A percentile compares a stretch with the other conserved stretches of the same genome.
These are phyloP conservation scores for Gastrolobium bilobum DNA, from an alignment of 306 rosid genomes.

Conservation along the genomic window DNA sequence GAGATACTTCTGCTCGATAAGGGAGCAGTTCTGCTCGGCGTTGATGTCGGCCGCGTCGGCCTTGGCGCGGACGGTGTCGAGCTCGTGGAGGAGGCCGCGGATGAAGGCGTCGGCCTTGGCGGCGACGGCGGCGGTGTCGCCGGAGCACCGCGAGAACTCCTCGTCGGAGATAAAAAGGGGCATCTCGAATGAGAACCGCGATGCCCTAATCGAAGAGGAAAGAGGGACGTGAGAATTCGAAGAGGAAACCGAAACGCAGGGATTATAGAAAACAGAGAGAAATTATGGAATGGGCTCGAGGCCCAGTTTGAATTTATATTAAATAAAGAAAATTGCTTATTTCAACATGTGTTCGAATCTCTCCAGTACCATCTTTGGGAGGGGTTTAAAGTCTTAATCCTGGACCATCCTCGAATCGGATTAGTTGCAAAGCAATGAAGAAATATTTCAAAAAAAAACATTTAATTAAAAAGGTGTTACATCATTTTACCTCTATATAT, in stretches of 20 bases:
- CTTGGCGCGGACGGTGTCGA: slow-evolving; percentile 82
- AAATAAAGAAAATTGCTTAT: too few species aligned
- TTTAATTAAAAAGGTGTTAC: too few species aligned
- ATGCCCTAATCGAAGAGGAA: slow-evolving; percentile 56
- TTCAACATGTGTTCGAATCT: too few species aligned
- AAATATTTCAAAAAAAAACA: too few species aligned
- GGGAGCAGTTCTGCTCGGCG: slow-evolving; percentile 95
- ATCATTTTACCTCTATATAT: too few species aligned
- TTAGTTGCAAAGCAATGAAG: too few species aligned
- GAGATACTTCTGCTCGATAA: slow-evolving; percentile 92
- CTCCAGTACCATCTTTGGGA: too few species aligned
- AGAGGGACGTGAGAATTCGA: too few species aligned
- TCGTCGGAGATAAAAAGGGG: slow-evolving; percentile 86
- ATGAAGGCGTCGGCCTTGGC: slow-evolving; percentile 88
- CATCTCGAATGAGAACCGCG: slow-evolving; percentile 46
- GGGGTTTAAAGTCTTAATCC: too few species aligned
- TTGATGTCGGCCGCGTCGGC: slow-evolving; percentile 85
- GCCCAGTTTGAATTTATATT: too few species aligned
- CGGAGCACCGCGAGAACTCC: slow-evolving; percentile 73
- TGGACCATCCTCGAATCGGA: too few species aligned
- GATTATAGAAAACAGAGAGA: neutral
- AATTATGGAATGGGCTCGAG: too few species aligned
- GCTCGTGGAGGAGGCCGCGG: slow-evolving; percentile 73
- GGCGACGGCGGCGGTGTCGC: slow-evolving; percentile 65
- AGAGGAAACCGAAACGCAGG: neutral